These are phyloP conservation scores for Blumeriella jaapii DNA, from an alignment of 2,329 filamentous ascomycete species.

Conservation along the genomic window DNA sequence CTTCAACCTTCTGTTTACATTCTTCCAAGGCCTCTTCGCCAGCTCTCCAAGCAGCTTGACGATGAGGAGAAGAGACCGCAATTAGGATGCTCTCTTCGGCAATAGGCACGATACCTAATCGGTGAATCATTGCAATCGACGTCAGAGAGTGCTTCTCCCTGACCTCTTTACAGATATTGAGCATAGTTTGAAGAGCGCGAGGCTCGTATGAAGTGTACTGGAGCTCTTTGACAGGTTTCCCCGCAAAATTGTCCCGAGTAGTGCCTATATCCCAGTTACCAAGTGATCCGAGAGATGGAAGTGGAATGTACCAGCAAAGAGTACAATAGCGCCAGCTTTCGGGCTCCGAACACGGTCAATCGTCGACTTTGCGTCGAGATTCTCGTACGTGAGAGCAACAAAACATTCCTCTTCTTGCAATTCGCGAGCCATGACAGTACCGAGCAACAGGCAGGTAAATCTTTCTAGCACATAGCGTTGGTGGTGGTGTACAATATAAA, in stretches of 20 bases:
- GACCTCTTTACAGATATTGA: constrained; percentile 48
- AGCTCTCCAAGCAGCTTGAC: constrained; percentile 74
- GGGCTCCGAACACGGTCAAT: constrained; percentile 61
- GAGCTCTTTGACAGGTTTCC: constrained; percentile 61
- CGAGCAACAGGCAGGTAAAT: no score
- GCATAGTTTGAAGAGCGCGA: constrained; percentile 58
- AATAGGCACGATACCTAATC: constrained; percentile 75
- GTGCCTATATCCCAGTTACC: constrained; percentile 43
- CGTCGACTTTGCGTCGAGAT: constrained; percentile 43
- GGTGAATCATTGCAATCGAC: constrained; percentile 70
- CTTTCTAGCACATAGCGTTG: neutral
- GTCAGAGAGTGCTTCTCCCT: constrained; percentile 50
- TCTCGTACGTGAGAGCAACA: constrained; percentile 55
- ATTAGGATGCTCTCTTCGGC: constrained; percentile 92
- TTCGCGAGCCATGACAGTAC: constrained; percentile 28
- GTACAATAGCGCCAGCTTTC: constrained; percentile 62
- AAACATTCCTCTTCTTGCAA: constrained; percentile 42
- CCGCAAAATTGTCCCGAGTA: constrained; percentile 63
- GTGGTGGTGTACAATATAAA: neutral
- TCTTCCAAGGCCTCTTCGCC: constrained; percentile 82
- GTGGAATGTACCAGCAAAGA: constrained; percentile 53
- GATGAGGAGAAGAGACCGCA: constrained; percentile 72
- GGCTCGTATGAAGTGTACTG: constrained; percentile 65
- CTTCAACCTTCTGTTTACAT: constrained; percentile 79
- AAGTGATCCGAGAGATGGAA: constrained; percentile 2